A percentile compares a stretch with the other conserved stretches of the same genome.
phyloP scores from a whole-genome alignment of 1,284 basidiomycete genomes.

The Ustilago vetiveriae region DNA sequence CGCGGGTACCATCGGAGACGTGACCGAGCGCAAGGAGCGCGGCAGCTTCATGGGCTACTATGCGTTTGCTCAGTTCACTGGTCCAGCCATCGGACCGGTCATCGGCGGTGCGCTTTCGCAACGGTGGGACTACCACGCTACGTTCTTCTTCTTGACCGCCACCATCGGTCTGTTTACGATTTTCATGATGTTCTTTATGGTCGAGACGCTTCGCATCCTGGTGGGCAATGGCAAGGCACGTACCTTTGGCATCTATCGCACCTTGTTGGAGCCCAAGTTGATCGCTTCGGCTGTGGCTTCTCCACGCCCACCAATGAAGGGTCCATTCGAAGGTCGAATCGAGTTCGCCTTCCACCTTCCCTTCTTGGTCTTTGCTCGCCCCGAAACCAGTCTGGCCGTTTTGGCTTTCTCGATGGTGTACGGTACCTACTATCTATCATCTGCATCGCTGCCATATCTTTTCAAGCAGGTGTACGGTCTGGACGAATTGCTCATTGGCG shows the following conservation, averaged over 20 bases:
- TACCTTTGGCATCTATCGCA: background rate
- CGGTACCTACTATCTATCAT: conserved; percentile 1
- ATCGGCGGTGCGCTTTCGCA: conserved; percentile 34
- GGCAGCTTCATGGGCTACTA: conserved; percentile 45
- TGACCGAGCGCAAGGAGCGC: conserved; percentile 36
- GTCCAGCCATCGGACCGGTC: conserved; percentile 30
- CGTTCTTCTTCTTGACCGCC: conserved; percentile 2
- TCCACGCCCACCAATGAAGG: background rate
- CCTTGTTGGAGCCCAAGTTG: background rate
- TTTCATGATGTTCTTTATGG: background rate
- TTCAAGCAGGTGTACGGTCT: conserved; percentile 2
- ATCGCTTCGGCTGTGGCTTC: background rate
- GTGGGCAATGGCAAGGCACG: background rate
- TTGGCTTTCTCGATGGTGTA: conserved; percentile 5
- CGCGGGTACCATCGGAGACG: conserved; percentile 39
- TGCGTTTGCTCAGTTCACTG: conserved; percentile 19
- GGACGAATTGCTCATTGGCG: conserved; percentile 1
- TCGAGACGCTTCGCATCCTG: background rate
- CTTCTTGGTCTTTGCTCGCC: conserved; percentile 1
- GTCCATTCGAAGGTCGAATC: background rate
- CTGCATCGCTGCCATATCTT: conserved; percentile 2
- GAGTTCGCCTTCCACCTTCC: conserved; percentile 1
- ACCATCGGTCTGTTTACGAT: background rate
- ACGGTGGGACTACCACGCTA: conserved; percentile 28
- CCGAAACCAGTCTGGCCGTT: conserved; percentile 2